Percentiles rank a stretch among this genome's conserved stretches.
Conservation (phyloP, 257 asterid genomes). For the Pogostemon cablin region DNA sequence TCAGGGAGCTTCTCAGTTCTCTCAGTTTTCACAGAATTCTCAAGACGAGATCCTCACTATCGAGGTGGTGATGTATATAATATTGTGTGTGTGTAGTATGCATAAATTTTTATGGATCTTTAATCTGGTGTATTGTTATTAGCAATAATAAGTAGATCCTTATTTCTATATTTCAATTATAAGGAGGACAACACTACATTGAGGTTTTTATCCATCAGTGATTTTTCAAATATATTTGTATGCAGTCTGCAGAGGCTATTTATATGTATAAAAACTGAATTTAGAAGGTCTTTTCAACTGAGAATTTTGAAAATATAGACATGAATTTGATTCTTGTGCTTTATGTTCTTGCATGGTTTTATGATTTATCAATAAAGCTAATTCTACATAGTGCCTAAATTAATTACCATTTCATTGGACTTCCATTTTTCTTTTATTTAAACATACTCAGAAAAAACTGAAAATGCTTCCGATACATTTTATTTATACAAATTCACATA, state of each 20-base stretch:
- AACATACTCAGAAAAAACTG: background rate
- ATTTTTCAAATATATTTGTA: conserved; percentile 7
- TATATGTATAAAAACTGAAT: background rate
- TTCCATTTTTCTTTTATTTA: background rate
- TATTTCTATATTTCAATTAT: background rate
- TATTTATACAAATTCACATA: background rate
- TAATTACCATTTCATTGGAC: background rate
- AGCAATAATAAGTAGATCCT: background rate
- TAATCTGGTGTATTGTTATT: conserved; percentile 23
- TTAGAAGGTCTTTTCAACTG: background rate
- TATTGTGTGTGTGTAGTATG: background rate
- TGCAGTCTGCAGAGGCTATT: background rate
- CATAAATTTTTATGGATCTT: background rate
- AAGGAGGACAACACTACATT: background rate
- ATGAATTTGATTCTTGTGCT: conserved; percentile 13
- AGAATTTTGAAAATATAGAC: background rate
- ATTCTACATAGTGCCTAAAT: conserved; percentile 7
- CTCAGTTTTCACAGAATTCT: conserved; percentile 86
- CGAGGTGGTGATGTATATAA: conserved; percentile 50
- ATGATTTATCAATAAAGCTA: conserved; percentile 14
- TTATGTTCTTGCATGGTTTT: conserved; percentile 18
- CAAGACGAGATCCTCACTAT: conserved; percentile 66
- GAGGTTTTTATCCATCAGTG: conserved; percentile 15
- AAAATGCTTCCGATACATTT: conserved; percentile 6
- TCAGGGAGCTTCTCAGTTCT: conserved; percentile 76